Conservation (phyloP, 1,284 basidiomycete species). For the Ustilago loliicola region DNA sequence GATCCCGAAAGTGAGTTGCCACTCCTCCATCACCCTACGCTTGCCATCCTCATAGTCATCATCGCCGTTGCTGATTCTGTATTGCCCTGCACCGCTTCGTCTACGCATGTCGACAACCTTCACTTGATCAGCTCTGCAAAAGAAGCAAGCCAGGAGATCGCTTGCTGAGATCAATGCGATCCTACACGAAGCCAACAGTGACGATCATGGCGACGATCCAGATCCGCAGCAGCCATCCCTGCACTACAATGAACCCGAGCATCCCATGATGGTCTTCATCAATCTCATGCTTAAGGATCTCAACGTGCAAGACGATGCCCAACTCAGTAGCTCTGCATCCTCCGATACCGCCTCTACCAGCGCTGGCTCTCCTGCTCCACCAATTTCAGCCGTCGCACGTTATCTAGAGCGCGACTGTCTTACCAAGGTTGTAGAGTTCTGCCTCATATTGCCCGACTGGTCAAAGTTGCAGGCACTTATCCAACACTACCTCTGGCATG, state of each 20-base stretch:
- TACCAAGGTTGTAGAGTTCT: conserved; percentile 35
- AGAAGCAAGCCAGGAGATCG: conserved; percentile 50
- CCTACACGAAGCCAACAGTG: conserved; percentile 12
- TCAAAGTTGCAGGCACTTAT: conserved; percentile 22
- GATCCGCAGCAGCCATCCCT: conserved; percentile 26
- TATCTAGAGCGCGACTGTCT: conserved; percentile 29
- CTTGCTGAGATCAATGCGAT: conserved; percentile 52
- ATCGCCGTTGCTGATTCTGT: not conserved
- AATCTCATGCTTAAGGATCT: conserved; percentile 56
- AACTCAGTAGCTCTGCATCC: conserved; percentile 18
- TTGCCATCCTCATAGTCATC: not conserved
- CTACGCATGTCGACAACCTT: not conserved
- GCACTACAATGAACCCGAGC: conserved; percentile 18
- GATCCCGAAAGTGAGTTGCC: conserved; percentile 45
- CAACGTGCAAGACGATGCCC: conserved; percentile 21
- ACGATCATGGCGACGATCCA: conserved; percentile 22
- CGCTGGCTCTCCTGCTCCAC: conserved; percentile 5
- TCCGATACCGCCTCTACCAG: conserved; percentile 19
- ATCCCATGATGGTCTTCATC: conserved; percentile 52
- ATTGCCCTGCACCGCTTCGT: not conserved
- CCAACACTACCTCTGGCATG: conserved; percentile 41
- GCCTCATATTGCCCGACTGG: conserved; percentile 41
- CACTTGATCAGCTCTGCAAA: conserved; percentile 32
- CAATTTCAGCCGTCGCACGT: conserved; percentile 6
- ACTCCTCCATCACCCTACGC: not conserved